A percentile compares a stretch with the other conserved stretches of the same genome.
phyloP scores from a whole-genome alignment of 2,329 filamentous ascomycete genomes.

The Laburnicola sp. region DNA sequence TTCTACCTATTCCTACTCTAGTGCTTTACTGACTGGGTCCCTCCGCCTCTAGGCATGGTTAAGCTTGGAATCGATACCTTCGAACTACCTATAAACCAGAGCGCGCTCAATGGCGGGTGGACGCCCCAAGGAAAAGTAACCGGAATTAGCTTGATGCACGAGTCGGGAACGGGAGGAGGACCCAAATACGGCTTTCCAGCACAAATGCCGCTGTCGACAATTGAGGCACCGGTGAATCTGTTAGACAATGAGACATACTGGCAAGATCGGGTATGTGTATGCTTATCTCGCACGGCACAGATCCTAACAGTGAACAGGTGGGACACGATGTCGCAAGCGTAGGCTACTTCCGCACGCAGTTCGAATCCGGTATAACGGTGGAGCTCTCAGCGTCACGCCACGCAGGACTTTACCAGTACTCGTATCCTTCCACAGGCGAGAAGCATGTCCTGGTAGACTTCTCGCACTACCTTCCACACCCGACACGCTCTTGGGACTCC shows the following conservation, averaged over 20 bases:
- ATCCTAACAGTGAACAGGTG: conserved; percentile 17
- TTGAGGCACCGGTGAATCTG: conserved; percentile 47
- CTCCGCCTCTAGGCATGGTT: conserved; percentile 32
- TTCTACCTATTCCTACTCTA: too few species aligned
- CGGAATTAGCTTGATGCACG: conserved; percentile 46
- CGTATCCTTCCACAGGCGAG: conserved; percentile 41
- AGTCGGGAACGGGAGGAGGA: conserved; percentile 43
- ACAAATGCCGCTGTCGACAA: conserved; percentile 48
- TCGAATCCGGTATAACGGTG: conserved; percentile 41
- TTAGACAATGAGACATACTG: conserved; percentile 49
- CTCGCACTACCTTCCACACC: conserved; percentile 49
- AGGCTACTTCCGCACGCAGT: conserved; percentile 42
- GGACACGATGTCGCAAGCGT: conserved; percentile 40
- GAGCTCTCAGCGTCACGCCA: conserved; percentile 45
- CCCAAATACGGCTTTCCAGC: conserved; percentile 48
- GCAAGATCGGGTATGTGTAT: conserved; percentile 39
- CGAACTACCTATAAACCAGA: conserved; percentile 41
- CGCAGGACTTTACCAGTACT: conserved; percentile 44
- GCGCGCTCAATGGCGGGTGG: conserved; percentile 47
- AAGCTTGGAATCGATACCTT: conserved; percentile 48
- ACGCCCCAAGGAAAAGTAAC: conserved; percentile 47
- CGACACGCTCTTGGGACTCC: conserved; percentile 39
- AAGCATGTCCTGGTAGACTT: conserved; percentile 53
- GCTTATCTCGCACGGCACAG: background rate
- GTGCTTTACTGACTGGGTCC: too few species aligned